A percentile compares a stretch with the other conserved stretches of the same genome.
These are phyloP conservation scores for Ettlia oleoabundans DNA, from an alignment of 139 green algal species.

Conservation along the genomic window DNA sequence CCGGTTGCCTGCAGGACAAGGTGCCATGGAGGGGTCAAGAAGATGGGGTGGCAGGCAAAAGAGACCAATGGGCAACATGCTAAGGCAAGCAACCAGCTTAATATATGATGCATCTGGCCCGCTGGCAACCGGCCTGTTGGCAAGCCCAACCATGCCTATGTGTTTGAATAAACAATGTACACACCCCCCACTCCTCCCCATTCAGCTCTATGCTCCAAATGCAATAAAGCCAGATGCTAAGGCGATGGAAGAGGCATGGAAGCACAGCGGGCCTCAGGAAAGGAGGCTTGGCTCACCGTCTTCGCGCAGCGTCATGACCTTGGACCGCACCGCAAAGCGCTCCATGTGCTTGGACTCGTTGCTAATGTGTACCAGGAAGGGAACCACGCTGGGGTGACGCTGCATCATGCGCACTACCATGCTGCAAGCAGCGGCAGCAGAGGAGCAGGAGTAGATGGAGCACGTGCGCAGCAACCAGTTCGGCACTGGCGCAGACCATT, in stretches of 20 bases:
- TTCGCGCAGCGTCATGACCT: slow-evolving; percentile 92
- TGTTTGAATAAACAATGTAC: too few relatives aligned
- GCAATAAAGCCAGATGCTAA: too few relatives aligned
- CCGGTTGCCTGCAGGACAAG: slow-evolving; percentile 62
- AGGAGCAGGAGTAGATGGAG: not conserved
- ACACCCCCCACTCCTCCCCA: too few relatives aligned
- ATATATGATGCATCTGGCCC: too few relatives aligned
- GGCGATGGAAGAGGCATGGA: too few relatives aligned
- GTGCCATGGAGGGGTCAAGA: not conserved
- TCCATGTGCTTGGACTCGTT: slow-evolving; percentile 92
- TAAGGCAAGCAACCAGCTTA: too few relatives aligned
- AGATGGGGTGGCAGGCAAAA: not conserved
- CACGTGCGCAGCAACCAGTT: too few relatives aligned
- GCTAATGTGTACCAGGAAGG: slow-evolving; percentile 93
- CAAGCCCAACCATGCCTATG: too few relatives aligned
- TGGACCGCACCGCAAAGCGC: slow-evolving; percentile 92
- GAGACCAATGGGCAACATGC: not conserved
- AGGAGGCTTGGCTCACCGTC: slow-evolving; percentile 38
- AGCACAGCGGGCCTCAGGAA: too few relatives aligned
- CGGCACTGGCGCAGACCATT: too few relatives aligned
- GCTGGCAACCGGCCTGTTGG: too few relatives aligned
- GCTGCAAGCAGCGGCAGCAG: not conserved
- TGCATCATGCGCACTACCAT: slow-evolving; percentile 82
- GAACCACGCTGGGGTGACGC: slow-evolving; percentile 72
- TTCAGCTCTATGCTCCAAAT: too few relatives aligned